These are phyloP conservation scores for Juglanconis oblonga DNA, from an alignment of 2,329 filamentous ascomycete genomes.

Conservation along the genomic window DNA sequence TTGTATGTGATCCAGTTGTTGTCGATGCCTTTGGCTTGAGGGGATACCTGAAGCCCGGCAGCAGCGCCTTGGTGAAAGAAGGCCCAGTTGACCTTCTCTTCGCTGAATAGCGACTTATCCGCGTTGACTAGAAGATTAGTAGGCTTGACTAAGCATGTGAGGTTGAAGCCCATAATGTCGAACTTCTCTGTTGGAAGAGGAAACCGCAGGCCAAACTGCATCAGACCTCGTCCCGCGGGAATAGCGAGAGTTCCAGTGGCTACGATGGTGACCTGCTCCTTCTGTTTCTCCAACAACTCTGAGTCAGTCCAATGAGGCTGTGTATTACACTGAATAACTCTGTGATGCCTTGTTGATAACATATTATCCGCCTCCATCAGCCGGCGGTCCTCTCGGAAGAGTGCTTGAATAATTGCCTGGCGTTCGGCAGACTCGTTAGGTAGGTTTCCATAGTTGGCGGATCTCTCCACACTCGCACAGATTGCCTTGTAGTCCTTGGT, in stretches of 20 bases:
- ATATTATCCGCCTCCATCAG: slow-evolving; percentile 82
- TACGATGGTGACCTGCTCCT: slow-evolving; percentile 81
- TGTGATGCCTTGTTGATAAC: slow-evolving; percentile 79
- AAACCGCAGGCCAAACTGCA: slow-evolving; percentile 83
- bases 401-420: slow-evolving; percentile 75
- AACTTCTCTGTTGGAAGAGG: slow-evolving; percentile 92
- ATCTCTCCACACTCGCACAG: slow-evolving; percentile 9
- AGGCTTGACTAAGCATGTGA: slow-evolving; percentile 88
- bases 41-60: slow-evolving; percentile 88
- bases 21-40: slow-evolving; percentile 87
- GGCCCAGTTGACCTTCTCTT: slow-evolving; percentile 97
- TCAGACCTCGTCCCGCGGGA: slow-evolving; percentile 79
- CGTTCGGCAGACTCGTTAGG: slow-evolving; percentile 65
- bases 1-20: slow-evolving; percentile 99
- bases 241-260: slow-evolving; percentile 86
- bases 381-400: slow-evolving; percentile 89
- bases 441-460: slow-evolving; percentile 4
- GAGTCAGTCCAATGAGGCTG: slow-evolving; percentile 79
- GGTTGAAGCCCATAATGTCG: slow-evolving; percentile 83
- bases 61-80: slow-evolving; percentile 97
- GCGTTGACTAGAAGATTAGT: slow-evolving; percentile 91
- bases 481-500: slow-evolving; percentile 76
- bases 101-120: slow-evolving; percentile 80
- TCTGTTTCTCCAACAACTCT: slow-evolving; percentile 87
- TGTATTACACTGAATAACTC: slow-evolving; percentile 73